phyloP scores from a whole-genome alignment of 2,329 filamentous ascomycete genomes.

The Colletotrichum brevisporum region DNA sequence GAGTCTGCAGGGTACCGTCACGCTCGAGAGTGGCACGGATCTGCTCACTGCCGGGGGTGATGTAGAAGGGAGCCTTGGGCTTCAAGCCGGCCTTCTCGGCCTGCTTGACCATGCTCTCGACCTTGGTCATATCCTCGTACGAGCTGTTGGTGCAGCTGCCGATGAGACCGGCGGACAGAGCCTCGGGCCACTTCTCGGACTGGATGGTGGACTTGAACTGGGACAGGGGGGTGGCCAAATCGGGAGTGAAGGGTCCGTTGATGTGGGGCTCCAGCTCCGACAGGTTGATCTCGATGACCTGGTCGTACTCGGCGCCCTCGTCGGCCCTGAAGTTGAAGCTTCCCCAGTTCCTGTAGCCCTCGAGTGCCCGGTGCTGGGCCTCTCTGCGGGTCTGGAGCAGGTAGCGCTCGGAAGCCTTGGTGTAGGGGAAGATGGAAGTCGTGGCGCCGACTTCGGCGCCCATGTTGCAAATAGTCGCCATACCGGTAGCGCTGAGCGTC shows the following conservation, averaged over 20 bases:
- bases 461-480: constrained; percentile 95
- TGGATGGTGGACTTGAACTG: constrained; percentile 88
- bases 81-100: constrained; percentile 90
- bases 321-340: constrained; percentile 76
- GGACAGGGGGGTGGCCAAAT: constrained; percentile 92
- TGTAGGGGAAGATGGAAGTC: constrained; percentile 95
- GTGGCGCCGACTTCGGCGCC: constrained; percentile 93
- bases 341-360: constrained; percentile 39
- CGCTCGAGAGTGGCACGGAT: constrained; percentile 94
- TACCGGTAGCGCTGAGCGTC: constrained; percentile 90
- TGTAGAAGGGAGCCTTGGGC: constrained; percentile 92
- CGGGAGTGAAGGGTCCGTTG: constrained; percentile 97
- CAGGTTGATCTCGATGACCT: constrained; percentile 91
- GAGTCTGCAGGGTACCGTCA: constrained; percentile 88
- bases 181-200: constrained; percentile 90
- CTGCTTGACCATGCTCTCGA: constrained; percentile 93
- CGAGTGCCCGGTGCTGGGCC: constrained; percentile 43
- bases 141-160: constrained; percentile 99
- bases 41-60: constrained; percentile 96
- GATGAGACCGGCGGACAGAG: constrained; percentile 92
- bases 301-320: constrained; percentile 86
- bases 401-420: constrained; percentile 85
- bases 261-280: constrained; percentile 94
- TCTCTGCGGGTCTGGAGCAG: constrained; percentile 85
- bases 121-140: constrained; percentile 98